phyloP scores from a whole-genome alignment of 2,329 filamentous ascomycete genomes.

The Penicillium carneum region DNA sequence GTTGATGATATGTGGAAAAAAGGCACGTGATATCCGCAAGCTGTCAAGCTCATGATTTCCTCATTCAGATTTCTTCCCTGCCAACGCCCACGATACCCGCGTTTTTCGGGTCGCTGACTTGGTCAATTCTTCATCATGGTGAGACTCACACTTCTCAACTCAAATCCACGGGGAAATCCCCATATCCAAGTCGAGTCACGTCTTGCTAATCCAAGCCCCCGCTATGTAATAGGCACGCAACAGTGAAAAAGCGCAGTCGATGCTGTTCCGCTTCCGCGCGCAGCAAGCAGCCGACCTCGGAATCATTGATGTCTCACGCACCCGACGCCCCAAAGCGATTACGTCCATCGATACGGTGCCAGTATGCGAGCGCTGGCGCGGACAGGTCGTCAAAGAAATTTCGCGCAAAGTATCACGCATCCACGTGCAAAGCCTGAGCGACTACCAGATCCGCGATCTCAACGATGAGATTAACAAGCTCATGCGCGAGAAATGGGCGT shows the following conservation, averaged over 20 bases:
- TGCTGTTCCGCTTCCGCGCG: slow-evolving; percentile 99
- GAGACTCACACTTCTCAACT: slow-evolving; percentile 12
- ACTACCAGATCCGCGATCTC: slow-evolving; percentile 95
- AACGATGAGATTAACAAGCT: slow-evolving; percentile 99
- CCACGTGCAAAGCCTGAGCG: slow-evolving; percentile 87
- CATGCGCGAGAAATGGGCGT: slow-evolving; percentile 98
- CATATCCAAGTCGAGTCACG: slow-evolving; percentile 1
- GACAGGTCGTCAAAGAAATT: slow-evolving; percentile 95
- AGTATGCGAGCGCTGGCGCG: slow-evolving; percentile 94
- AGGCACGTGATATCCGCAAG: slow-evolving; percentile 34
- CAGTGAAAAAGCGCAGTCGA: slow-evolving; percentile 97
- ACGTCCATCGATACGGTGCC: slow-evolving; percentile 84
- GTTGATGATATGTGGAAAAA: not conserved
- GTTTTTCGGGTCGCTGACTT: slow-evolving; percentile 24
- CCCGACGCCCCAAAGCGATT: slow-evolving; percentile 88
- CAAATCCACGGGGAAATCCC: not conserved
- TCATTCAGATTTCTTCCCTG: slow-evolving; percentile 31
- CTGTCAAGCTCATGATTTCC: slow-evolving; percentile 36
- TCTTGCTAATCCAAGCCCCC: slow-evolving; percentile 33
- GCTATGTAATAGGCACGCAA: slow-evolving; percentile 76
- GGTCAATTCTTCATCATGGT: slow-evolving; percentile 42
- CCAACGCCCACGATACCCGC: slow-evolving; percentile 26
- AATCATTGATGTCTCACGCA: slow-evolving; percentile 90
- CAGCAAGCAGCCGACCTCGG: slow-evolving; percentile 94
- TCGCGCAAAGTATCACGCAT: slow-evolving; percentile 95